phyloP scores from a whole-genome alignment of 805 yeast genomes.

The Kuraishia hungarica region DNA sequence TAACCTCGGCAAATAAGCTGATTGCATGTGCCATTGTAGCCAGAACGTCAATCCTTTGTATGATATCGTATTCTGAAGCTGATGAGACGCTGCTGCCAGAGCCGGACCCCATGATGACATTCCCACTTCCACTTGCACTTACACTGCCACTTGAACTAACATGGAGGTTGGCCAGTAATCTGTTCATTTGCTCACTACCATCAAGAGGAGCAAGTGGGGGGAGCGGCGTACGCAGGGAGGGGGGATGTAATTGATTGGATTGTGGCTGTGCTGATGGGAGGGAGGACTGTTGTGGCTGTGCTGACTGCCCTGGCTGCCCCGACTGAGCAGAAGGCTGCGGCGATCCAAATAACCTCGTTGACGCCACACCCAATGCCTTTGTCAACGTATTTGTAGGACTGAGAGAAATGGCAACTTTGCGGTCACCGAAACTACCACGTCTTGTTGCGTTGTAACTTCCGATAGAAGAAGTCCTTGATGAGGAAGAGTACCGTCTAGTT shows the following conservation, averaged over 20 bases:
- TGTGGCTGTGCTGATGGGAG: too few species aligned
- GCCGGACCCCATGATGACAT: background rate
- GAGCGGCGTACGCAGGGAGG: background rate
- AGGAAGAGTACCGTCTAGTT: constrained; percentile 20
- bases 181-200: background rate
- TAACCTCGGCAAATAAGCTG: constrained; percentile 82
- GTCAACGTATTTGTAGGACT: constrained; percentile 85
- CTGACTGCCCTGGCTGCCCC: background rate
- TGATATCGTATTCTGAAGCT: constrained; percentile 26
- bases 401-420: constrained; percentile 60
- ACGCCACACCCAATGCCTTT: constrained; percentile 76
- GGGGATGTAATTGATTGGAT: too few species aligned
- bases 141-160: background rate
- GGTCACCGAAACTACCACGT: constrained; percentile 54
- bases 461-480: constrained; percentile 36
- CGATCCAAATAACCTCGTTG: constrained; percentile 74
- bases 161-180: background rate
- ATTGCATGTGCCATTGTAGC: constrained; percentile 91
- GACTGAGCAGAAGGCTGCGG: constrained; percentile 4
- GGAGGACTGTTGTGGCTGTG: background rate
- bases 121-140: background rate
- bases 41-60: constrained; percentile 52
- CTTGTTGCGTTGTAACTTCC: constrained; percentile 28
- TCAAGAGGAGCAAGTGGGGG: background rate
- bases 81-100: constrained; percentile 14